A percentile compares a stretch with the other conserved stretches of the same genome.
Evolutionary conservation across 106 monocot genomes (phyloP).

Genomic region (Apostasia ramifera): DNA sequence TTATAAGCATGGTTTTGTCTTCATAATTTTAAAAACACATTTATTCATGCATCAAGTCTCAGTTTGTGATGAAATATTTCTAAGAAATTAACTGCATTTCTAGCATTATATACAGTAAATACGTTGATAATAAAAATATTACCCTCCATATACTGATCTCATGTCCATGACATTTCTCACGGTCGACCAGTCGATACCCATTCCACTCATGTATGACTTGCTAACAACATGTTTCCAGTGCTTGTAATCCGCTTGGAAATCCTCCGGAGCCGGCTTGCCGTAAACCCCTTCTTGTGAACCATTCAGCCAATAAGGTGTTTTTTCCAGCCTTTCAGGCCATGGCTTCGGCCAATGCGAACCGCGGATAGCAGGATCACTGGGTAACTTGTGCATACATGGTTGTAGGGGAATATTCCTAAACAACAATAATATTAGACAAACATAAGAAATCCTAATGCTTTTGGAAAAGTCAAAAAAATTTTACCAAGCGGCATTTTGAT

Average conservation of each 20-base stretch:
- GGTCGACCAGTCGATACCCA: conserved; percentile 82
- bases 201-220: conserved; percentile 57
- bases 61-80: background rate
- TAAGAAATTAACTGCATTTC: too few relatives aligned
- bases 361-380: conserved; percentile 32
- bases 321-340: conserved; percentile 70
- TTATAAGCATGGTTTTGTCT: too few relatives aligned
- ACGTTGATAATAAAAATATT: conserved; percentile 11
- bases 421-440: background rate
- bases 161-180: conserved; percentile 97
- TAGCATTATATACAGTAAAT: background rate
- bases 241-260: conserved; percentile 58
- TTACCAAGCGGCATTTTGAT: conserved; percentile 91
- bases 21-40: too few relatives aligned
- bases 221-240: conserved; percentile 76
- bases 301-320: conserved; percentile 73
- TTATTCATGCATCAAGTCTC: background rate
- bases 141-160: conserved; percentile 94
- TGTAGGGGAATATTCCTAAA: conserved; percentile 69
- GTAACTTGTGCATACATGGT: conserved; percentile 73
- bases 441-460: background rate
- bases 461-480: background rate
- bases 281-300: conserved; percentile 69
- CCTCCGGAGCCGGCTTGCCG: conserved; percentile 70
- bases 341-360: conserved; percentile 75